Evolutionary conservation across 495 filamentous ascomycete genomes (phyloP), one percentile per base, ranked within the genome.

Genomic region (Lasiosphaeria miniovina): DNA sequence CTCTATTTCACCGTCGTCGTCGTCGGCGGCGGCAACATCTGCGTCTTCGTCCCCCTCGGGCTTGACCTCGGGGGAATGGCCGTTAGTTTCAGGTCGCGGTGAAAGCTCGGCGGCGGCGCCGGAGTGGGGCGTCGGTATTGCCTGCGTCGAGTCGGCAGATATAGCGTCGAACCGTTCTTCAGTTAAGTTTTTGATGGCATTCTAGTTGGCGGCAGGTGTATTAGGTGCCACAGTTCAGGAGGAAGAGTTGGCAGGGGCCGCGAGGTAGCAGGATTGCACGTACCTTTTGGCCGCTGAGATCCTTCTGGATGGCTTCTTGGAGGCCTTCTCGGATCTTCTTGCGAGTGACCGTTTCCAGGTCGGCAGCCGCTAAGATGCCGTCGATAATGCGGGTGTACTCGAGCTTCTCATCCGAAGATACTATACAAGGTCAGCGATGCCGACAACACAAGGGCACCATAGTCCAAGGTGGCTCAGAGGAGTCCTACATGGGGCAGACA

Each of bases 261-360:
- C 31, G 49, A 53, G 34, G 55, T 11, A 14, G 36, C 4, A 24
- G 24, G 24, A 24, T 24, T 24, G 24, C 24, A 70, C 81, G 43
- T 60, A 92, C 94, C 85, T 97, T 98, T 71, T 96, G 86, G 24
- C 84, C 80, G 55, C 86, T 88, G 68, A 97, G 82, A 74, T 98
- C 93, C 78, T 91, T 85, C 58, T 87, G 81, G 11, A 77, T 65
- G 43, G 78, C 81, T 59, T 83, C 84, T 73, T 93, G 88, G 6
- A 98, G 81, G 33, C 88, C 89, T 72, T 91, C 89, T 61, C 94
- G 89, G 66, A 98, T 90, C 70, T 88, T 85, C 77, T 98, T 98
- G 63, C 91, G 89, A 33, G 94, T 95, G 60, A 98, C 88, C 38
- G 91, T 96, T 57, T 88, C 84, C 48, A 98, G 83, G 65, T 98